Evolutionary conservation across 1,139 yeast genomes (phyloP).

Genomic region (Insectozyma bohioensis): DNA sequence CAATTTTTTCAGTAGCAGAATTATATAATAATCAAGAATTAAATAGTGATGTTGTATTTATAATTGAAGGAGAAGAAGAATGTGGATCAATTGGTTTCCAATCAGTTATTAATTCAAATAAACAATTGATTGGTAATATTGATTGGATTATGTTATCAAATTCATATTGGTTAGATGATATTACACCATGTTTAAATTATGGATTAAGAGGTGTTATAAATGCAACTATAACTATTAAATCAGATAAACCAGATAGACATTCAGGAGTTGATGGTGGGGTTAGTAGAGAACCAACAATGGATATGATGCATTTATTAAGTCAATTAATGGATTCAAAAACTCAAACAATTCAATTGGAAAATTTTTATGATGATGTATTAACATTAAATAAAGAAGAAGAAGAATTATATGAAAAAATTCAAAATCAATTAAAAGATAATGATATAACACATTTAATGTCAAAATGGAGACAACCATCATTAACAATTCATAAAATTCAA

Average conservation of each 20-base stretch:
- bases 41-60: conserved; percentile 72
- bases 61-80: conserved; percentile 96
- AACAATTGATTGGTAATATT: conserved; percentile 58
- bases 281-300: conserved; percentile 85
- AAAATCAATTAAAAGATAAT: conserved; percentile 32
- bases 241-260: conserved; percentile 84
- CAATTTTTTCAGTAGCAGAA: conserved; percentile 84
- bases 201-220: conserved; percentile 92
- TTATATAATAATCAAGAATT: conserved; percentile 53
- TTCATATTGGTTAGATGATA: conserved; percentile 91
- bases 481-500: conserved; percentile 81
- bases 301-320: conserved; percentile 69
- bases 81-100: conserved; percentile 88
- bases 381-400: conserved; percentile 58
- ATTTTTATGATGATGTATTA: conserved; percentile 65
- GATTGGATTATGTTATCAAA: conserved; percentile 91
- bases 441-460: conserved; percentile 59
- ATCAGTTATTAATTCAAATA: conserved; percentile 53
- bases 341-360: conserved; percentile 65
- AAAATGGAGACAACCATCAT: conserved; percentile 91
- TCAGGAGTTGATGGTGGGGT: conserved; percentile 98
- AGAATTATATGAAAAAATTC: conserved; percentile 61
- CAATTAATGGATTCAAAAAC: conserved; percentile 54
- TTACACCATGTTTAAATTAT: conserved; percentile 86
- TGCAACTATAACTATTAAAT: conserved; percentile 65